phyloP scores from a whole-genome alignment of 495 filamentous ascomycete species.

The Aspergillus sclerotiicarbonarius region DNA sequence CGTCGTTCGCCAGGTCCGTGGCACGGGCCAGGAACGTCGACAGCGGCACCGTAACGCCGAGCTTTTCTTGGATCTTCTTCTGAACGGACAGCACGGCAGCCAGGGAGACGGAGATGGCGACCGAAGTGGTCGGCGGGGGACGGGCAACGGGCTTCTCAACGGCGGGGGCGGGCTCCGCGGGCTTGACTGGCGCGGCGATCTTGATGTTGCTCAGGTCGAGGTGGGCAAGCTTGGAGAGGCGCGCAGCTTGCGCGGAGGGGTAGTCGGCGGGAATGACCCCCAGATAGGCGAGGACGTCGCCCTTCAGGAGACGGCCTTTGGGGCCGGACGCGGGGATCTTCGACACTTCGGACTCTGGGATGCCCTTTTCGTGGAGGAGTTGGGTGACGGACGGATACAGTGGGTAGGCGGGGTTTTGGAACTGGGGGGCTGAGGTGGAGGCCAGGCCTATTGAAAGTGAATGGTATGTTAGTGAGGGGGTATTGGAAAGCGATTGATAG shows the following conservation, averaged over 20 bases:
- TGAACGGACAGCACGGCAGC: constrained; percentile 74
- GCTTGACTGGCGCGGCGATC: constrained; percentile 59
- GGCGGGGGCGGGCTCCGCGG: constrained; percentile 38
- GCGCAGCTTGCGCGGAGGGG: constrained; percentile 63
- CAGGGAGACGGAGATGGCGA: constrained; percentile 71
- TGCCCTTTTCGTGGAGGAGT: constrained; percentile 71
- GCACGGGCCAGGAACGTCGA: constrained; percentile 85
- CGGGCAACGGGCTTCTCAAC: constrained; percentile 38
- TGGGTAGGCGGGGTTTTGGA: constrained; percentile 71
- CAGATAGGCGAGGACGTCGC: constrained; percentile 89
- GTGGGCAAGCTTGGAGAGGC: constrained; percentile 71
- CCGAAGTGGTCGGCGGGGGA: constrained; percentile 34
- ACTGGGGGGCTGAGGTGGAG: constrained; percentile 42
- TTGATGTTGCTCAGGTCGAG: constrained; percentile 96
- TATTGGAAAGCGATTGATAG: too few relatives aligned
- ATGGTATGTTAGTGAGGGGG: not conserved
- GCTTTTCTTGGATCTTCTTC: constrained; percentile 67
- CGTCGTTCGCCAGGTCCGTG: constrained; percentile 78
- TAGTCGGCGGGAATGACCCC: constrained; percentile 69
- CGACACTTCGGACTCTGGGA: constrained; percentile 67
- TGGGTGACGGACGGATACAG: constrained; percentile 83
- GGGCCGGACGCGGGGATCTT: constrained; percentile 87
- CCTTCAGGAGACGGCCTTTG: constrained; percentile 87
- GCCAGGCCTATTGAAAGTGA: constrained; percentile 26
- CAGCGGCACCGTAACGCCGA: constrained; percentile 78